Evolutionary conservation across 306 rosid genomes (phyloP).

Genomic region (Glycine latifolia): DNA sequence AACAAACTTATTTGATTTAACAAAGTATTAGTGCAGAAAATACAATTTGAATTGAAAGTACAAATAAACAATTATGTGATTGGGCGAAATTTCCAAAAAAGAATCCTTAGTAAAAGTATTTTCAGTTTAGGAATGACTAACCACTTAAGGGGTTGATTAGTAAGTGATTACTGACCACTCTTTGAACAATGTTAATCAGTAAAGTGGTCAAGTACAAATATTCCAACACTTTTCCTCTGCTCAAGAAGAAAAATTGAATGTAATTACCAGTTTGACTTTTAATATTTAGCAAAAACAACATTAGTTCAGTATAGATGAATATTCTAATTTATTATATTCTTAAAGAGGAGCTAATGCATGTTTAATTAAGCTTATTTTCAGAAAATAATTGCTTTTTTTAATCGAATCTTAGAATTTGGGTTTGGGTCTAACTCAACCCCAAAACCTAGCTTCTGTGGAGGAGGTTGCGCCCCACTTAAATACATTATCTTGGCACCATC

Average conservation of each 20-base stretch:
- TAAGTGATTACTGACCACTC: background rate
- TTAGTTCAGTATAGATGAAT: background rate
- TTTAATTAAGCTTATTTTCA: background rate
- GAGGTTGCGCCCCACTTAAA: too few relatives aligned
- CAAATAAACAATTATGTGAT: background rate
- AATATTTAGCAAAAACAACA: background rate
- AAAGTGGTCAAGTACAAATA: background rate
- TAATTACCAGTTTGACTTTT: background rate
- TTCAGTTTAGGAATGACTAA: background rate
- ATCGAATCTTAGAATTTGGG: too few relatives aligned
- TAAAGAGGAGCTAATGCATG: background rate
- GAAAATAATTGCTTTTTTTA: background rate
- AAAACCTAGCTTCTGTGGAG: too few relatives aligned
- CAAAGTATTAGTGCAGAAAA: conserved; percentile 16
- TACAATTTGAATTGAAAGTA: background rate
- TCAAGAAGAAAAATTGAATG: background rate
- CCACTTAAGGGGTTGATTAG: conserved; percentile 1
- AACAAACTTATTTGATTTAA: background rate
- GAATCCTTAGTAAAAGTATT: background rate
- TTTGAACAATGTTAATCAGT: background rate
- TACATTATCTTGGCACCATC: background rate
- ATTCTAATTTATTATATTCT: conserved; percentile 16
- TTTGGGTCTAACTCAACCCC: too few relatives aligned
- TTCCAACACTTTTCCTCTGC: background rate
- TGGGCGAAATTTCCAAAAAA: background rate